Evolutionary conservation across 306 rosid genomes (phyloP), one percentile per base, ranked within the genome.

Genomic region (Gillenia trifoliata): DNA sequence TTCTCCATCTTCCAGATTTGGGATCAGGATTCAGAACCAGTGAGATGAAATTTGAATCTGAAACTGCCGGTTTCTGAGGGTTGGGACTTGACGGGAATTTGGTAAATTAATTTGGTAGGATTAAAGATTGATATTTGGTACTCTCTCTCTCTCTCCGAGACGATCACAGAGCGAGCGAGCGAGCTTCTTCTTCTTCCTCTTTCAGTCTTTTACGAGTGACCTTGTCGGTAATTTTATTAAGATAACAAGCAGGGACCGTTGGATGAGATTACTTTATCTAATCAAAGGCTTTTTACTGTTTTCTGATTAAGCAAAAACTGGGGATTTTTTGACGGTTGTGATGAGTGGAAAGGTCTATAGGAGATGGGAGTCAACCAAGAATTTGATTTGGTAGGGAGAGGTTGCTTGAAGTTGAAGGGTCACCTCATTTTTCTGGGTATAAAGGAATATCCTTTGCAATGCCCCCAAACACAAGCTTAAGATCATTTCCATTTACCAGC

Each of bases 1-100:
- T 81, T 82, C 57, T 90, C 88, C 99, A 92, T 94, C 83, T 78
- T 77, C 74, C 57, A 68, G 70, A 79, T 78, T 78, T 38, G 79
- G 61, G 40, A 77, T 64, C 66, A 50, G 71, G 52, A 45, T 45
- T 45, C 52, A 15, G 8, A 45, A 68, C 11, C 54, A 36, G 38
- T 38, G 31, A 78, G 34, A n/a, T 19, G 26, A 72, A 66, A 76
- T 83, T 73, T 60, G 80, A 72, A 73, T 49, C 64, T 45, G 72
- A 64, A 67, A 29, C 30, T 49, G 33, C 30, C 29, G 77, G 72
- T 81, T 66, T 55, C 16, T n/a, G 68, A 71, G 70, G 59, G 70
- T 64, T 22, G 64, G 43, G 16, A 62, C 34, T 61, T 56, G 56
- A 77, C 72, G 70, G 67, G 57, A 66, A 71, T 81, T 77, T 71